Evolutionary conservation across 108 stramenopile species (phyloP), one percentile per base, ranked within the genome.

Genomic region (Asterionellopsis glacialis): DNA sequence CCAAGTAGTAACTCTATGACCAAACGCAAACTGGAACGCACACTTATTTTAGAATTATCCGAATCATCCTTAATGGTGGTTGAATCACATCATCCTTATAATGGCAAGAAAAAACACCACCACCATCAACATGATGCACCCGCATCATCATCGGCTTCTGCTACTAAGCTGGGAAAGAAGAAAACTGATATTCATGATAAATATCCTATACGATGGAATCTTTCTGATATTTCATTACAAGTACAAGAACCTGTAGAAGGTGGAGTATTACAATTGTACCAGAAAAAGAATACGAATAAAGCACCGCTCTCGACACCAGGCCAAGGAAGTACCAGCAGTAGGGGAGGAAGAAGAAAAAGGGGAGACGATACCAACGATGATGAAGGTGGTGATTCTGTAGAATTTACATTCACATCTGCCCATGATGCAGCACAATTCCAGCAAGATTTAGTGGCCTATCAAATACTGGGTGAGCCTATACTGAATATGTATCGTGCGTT

Each of bases 351-450:
- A n/a, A n/a, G n/a, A n/a, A n/a, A n/a, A n/a, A n/a, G n/a, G n/a
- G n/a, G n/a, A n/a, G n/a, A n/a, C n/a, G n/a, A n/a, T n/a, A n/a
- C n/a, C n/a, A n/a, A 33, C 33, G 33, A 33, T 7, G 5, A 33
- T 33, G 33, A 33, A 33, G 57, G 48, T 45, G 61, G 24, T 39
- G 54, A 59, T 51, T 71, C 64, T 74, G 69, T 65, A 60, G 83
- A 91, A 63, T 76, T 77, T 61, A 83, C 83, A 15, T 85, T 87
- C 50, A 47, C 63, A 14, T 69, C 76, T 26, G 67, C 83, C 12
- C 56, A 68, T 16, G 67, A 63, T 42, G 89, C 85, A 13, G 89
- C 85, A 10, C 79, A 85, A 59, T 91, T 91, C 53, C 89, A 91
- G 69, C 55, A 70, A 11, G 69, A 87, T 58, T 38, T 91, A 2